Evolutionary conservation across 441 rosid genomes (phyloP), one percentile per base, ranked within the genome.

Genomic region (Euphorbia corollata): DNA sequence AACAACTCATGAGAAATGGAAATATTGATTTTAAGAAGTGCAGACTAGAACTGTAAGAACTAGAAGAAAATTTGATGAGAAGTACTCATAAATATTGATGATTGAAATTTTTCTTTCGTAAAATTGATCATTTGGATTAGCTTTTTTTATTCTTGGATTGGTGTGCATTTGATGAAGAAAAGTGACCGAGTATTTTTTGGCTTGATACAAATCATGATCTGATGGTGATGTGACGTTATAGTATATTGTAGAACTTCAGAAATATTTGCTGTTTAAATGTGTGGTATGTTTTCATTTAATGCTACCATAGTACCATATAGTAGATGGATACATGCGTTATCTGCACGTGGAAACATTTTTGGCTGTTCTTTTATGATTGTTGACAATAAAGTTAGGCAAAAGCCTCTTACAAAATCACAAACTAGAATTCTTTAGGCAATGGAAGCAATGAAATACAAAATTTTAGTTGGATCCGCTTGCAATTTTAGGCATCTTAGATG

Each of bases 191-290:
- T 47, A 43, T 43, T 16, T 39, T 61, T 56, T 64, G 30, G 19
- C 51, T 27, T 65, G 50, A 68, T 73, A 23, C 59, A 68, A 48
- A 38, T 38, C 43, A 38, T 2, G 7, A 12, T 19, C 65, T 59
- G 20, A 43, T 4, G 27, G 30, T 61, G 58, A n/a, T n/a, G n/a
- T n/a, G n/a, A n/a, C 36, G 15, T 41, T 36, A 0, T 53, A 36
- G 20, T 20, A 9, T 19, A 20, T 13, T 38, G 45, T 36, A 55
- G 53, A 2, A 43, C 20, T 30, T n/a, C 18, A 12, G 22, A 54
- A 9, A 8, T 8, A 8, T 2, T 53, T 19, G 18, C 8, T 9
- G 6, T 20, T 8, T 34, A 36, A 34, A 13, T 12, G 47, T 4
- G 53, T 34, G 41, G 19, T 34, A 24, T 65, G 12, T 6, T 19